Conservation (phyloP, 1,139 yeast species). For the Debaryomyces udenii region DNA sequence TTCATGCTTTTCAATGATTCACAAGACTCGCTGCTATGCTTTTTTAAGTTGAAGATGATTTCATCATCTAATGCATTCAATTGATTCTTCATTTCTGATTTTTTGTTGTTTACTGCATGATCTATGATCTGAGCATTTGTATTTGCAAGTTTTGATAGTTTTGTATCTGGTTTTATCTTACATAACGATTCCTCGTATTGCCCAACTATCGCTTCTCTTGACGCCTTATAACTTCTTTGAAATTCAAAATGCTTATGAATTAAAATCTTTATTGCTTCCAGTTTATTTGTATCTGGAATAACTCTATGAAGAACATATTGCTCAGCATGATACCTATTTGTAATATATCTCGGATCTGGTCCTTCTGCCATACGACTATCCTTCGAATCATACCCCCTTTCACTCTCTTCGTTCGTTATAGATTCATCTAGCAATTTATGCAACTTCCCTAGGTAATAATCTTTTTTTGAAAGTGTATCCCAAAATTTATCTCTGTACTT, state of each 20-base stretch:
- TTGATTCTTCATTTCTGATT: constrained; percentile 14
- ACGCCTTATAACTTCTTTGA: constrained; percentile 21
- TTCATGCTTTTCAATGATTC: constrained; percentile 20
- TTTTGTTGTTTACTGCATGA: constrained; percentile 11
- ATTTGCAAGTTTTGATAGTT: constrained; percentile 11
- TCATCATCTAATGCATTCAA: constrained; percentile 22
- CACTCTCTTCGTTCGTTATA: constrained; percentile 14
- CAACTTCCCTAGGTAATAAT: constrained; percentile 23
- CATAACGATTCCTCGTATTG: constrained; percentile 13
- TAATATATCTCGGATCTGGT: constrained; percentile 21
- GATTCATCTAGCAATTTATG: constrained; percentile 21
- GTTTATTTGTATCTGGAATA: constrained; percentile 10
- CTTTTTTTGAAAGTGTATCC: constrained; percentile 22
- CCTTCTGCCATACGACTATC: constrained; percentile 1
- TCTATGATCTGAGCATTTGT: constrained; percentile 11
- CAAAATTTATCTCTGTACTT: constrained; percentile 17
- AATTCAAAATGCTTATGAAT: constrained; percentile 21
- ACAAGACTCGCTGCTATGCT: constrained; percentile 21
- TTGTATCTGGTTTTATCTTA: neutral
- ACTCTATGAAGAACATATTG: constrained; percentile 18
- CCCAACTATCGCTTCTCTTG: constrained; percentile 18
- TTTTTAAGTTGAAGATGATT: constrained; percentile 20
- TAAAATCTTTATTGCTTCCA: constrained; percentile 10
- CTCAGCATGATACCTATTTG: constrained; percentile 26
- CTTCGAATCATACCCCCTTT: neutral